Conservation (phyloP, 2,329 filamentous ascomycete genomes). For the Coniosporium tulheliwenetii region DNA sequence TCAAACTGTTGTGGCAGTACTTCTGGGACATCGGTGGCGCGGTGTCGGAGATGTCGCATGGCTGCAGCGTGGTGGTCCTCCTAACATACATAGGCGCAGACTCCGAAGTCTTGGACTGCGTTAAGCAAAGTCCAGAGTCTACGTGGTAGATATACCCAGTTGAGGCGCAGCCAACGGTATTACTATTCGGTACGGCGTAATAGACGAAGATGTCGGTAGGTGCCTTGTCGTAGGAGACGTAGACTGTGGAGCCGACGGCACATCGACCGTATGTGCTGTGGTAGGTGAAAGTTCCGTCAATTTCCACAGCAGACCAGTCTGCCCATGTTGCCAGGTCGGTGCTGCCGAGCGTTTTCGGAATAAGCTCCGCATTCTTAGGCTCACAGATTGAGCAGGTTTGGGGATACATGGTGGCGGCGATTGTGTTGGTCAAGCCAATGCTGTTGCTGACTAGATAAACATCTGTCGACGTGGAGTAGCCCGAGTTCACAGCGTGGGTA, state of each 20-base stretch:
- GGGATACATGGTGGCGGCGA: conserved; percentile 3
- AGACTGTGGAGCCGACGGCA: not conserved
- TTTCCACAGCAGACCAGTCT: too few relatives aligned
- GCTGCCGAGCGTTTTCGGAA: not conserved
- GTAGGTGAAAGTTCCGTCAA: not conserved
- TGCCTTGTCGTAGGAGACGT: not conserved
- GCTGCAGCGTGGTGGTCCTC: not conserved
- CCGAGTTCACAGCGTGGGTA: not conserved
- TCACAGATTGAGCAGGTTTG: not conserved
- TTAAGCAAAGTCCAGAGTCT: not conserved
- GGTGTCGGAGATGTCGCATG: not conserved
- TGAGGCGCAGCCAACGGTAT: not conserved
- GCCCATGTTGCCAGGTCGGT: not conserved
- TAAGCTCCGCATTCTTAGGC: not conserved
- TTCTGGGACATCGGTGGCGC: not conserved
- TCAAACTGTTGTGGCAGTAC: not conserved
- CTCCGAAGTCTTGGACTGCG: not conserved
- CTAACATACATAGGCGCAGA: not conserved
- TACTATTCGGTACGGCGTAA: not conserved
- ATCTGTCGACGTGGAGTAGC: conserved; percentile 4
- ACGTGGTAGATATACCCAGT: not conserved
- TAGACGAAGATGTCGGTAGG: not conserved
- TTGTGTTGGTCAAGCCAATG: conserved; percentile 3
- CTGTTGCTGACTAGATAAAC: conserved; percentile 5
- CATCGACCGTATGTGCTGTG: not conserved